Evolutionary conservation across 495 filamentous ascomycete species (phyloP), one percentile per base, ranked within the genome.

Genomic region (Penicillium maclennaniae): DNA sequence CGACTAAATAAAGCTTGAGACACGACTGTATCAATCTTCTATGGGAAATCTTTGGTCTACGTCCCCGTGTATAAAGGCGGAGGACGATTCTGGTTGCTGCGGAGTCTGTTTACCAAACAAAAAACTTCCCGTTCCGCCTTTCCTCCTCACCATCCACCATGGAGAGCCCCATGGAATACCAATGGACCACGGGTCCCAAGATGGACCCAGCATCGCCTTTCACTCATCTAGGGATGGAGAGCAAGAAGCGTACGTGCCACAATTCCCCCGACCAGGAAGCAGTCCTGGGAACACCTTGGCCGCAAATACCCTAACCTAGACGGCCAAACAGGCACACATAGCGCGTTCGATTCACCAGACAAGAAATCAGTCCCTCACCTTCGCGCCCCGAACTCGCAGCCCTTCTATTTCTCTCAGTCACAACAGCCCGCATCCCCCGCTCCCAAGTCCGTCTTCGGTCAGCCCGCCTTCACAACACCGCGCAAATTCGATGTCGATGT

Each of bases 381-480:
- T n/a, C 73, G 78, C 54, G 61, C 75, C 43, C 74, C 79, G 14
- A 70, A 80, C 53, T 72, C 69, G 8, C 72, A 81, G 39, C 65
- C 75, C 26, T 77, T 75, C 61, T 60, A 70, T 34, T 75, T 76
- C 59, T 71, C 69, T 12, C 69, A 66, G 6, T 57, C 53, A 49
- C 25, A 70, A 54, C 67, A 70, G 59, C 44, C 47, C 20, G 56
- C 62, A 26, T 56, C 50, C 14, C 63, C 40, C 40, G 68, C 55
- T 6, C 60, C 69, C 36, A 65, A 71, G 53, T 53, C 70, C 45
- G 57, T 73, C 15, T 91, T 88, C 57, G 81, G 80, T 47, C 86
- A 85, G 61, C 76, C 83, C 4, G 81, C 84, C 9, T 95, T 93
- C 62, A 89, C 79, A 25, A 95, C 87, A 7, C 91, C 90, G 3